Evolutionary conservation across 1,284 basidiomycete genomes (phyloP), one percentile per base, ranked within the genome.

Genomic region (Rhizoctonia solani): DNA sequence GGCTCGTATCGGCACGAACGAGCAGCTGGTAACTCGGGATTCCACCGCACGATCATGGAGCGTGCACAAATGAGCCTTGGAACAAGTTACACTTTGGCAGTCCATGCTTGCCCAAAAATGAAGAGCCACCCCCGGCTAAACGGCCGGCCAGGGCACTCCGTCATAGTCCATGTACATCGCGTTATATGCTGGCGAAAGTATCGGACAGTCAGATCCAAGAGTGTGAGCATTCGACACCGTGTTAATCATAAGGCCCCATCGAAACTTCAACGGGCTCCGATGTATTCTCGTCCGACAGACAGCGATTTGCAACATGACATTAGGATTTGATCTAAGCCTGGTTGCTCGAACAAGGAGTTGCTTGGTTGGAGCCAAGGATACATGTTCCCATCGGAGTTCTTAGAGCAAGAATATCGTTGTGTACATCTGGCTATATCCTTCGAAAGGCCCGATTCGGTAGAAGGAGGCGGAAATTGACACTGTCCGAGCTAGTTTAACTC

Each of bases 211-310:
- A 50, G 32, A n/a, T n/a, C n/a, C n/a, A n/a, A n/a, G n/a, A n/a
- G n/a, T n/a, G n/a, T n/a, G n/a, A n/a, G n/a, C n/a, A n/a, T n/a
- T n/a, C n/a, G n/a, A n/a, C 32, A 34, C 32, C 32, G 11, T 11
- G 32, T 11, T 34, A 11, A 34, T 34, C 32, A 11, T 11, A 34
- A 4, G 32, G 32, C 32, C n/a, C 11, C 19, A 50, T 23, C 47
- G 23, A 50, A 50, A 50, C 47, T 14, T 50, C 32, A 34, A 34
- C 32, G 13, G 4, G 47, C 47, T 44, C 41, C 50, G 50, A 32
- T 3, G 3, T 39, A 44, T 61, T 61, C 58, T 61, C 58, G 58
- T 61, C 58, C 58, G 58, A 61, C 30, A 19, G 44, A 1, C 8
- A 6, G 23, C 21, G n/a, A 61, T 61, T 61, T 61, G 27, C 58